phyloP scores from a whole-genome alignment of 805 yeast species.

The Ogataea nitratoaversa region DNA sequence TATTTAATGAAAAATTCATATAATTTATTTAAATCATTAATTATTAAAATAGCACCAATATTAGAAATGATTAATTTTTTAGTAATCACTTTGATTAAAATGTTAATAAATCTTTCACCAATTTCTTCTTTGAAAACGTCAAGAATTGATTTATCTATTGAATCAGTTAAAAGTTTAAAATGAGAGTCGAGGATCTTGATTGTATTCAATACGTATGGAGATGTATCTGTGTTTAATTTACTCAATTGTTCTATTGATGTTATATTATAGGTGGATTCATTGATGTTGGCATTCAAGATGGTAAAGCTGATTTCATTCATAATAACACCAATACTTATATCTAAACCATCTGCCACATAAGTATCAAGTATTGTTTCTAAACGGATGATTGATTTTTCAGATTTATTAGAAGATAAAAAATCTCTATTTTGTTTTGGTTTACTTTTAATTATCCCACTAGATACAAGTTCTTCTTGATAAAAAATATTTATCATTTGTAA shows the following conservation, averaged over 20 bases:
- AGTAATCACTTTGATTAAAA: slow-evolving; percentile 73
- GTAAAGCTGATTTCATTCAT: slow-evolving; percentile 59
- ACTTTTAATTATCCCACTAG: slow-evolving; percentile 43
- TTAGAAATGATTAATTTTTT: slow-evolving; percentile 63
- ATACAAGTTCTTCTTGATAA: slow-evolving; percentile 75
- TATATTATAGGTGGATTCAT: slow-evolving; percentile 48
- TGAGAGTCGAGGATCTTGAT: slow-evolving; percentile 65
- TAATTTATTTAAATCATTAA: slow-evolving; percentile 75
- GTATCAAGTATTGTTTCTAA: slow-evolving; percentile 81
- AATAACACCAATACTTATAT: slow-evolving; percentile 85
- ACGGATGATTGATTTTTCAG: slow-evolving; percentile 54
- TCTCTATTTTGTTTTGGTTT: slow-evolving; percentile 59
- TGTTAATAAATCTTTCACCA: slow-evolving; percentile 77
- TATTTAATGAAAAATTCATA: slow-evolving; percentile 65
- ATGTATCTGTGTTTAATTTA: slow-evolving; percentile 31
- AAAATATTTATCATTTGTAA: slow-evolving; percentile 90
- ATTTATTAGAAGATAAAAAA: slow-evolving; percentile 71
- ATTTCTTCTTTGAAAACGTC: slow-evolving; percentile 94
- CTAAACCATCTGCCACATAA: slow-evolving; percentile 88
- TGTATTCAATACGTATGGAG: slow-evolving; percentile 62
- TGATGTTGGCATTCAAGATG: slow-evolving; percentile 18
- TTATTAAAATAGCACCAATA: slow-evolving; percentile 77
- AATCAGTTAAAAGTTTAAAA: slow-evolving; percentile 66
- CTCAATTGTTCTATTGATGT: slow-evolving; percentile 15
- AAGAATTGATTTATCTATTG: slow-evolving; percentile 81